Conservation (phyloP, 768 basidiomycete species). For the Piloderma croceum region DNA sequence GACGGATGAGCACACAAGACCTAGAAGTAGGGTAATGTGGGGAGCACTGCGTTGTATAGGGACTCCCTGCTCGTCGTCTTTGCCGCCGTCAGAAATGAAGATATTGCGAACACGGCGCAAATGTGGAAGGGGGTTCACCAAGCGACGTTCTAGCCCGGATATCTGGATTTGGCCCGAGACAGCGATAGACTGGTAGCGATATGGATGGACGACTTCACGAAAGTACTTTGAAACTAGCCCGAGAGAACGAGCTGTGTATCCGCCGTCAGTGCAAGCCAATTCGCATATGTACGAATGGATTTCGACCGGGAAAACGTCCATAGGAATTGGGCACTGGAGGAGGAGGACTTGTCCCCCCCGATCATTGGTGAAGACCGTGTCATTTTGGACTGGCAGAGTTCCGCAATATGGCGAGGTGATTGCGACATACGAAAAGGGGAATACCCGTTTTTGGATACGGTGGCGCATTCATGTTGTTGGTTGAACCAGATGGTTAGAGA, state of each 20-base stretch:
- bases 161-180: constrained; percentile 26
- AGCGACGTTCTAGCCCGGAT: constrained; percentile 20
- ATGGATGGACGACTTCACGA: constrained; percentile 31
- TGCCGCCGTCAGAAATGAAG: constrained; percentile 35
- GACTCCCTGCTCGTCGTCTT: constrained; percentile 5
- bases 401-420: too few relatives aligned
- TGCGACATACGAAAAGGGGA: too few relatives aligned
- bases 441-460: too few relatives aligned
- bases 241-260: constrained; percentile 31
- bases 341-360: too few relatives aligned
- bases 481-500: too few relatives aligned
- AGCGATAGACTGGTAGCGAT: constrained; percentile 36
- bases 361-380: too few relatives aligned
- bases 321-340: too few relatives aligned
- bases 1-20: constrained; percentile 35
- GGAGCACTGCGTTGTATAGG: constrained; percentile 9
- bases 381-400: too few relatives aligned
- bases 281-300: constrained; percentile 40
- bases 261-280: constrained; percentile 37
- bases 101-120: constrained; percentile 38
- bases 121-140: constrained; percentile 31
- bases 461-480: too few relatives aligned
- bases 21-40: constrained; percentile 29
- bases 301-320: constrained; percentile 38
- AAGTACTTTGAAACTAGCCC: constrained; percentile 37